Evolutionary conservation across 805 yeast species (phyloP).

Genomic region (Candida anglica): DNA sequence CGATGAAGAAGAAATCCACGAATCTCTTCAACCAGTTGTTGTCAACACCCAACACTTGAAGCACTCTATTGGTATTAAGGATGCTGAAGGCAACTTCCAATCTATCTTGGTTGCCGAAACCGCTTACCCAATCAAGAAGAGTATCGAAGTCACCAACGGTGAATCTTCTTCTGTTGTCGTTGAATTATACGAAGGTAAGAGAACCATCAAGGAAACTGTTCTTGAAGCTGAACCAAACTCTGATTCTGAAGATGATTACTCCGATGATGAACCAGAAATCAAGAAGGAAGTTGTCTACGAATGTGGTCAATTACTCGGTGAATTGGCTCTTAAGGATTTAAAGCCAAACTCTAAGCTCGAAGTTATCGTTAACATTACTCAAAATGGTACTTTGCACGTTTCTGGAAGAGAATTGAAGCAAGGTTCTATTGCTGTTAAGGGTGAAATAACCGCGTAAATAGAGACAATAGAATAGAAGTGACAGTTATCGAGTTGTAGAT

Average conservation of each 20-base stretch:
- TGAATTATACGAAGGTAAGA: constrained; percentile 80
- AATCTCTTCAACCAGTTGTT: constrained; percentile 78
- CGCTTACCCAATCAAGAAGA: constrained; percentile 84
- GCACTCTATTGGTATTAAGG: constrained; percentile 81
- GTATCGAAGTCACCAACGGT: constrained; percentile 60
- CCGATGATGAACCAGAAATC: constrained; percentile 89
- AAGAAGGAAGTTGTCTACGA: constrained; percentile 69
- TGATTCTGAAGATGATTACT: constrained; percentile 45
- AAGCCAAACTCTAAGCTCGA: constrained; percentile 65
- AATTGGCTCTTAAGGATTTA: constrained; percentile 69
- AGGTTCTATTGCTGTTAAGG: constrained; percentile 53
- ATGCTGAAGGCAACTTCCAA: constrained; percentile 65
- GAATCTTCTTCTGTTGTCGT: constrained; percentile 56
- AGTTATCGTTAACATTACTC: constrained; percentile 59
- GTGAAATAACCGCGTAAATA: constrained; percentile 39
- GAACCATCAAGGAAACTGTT: constrained; percentile 77
- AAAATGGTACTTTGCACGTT: constrained; percentile 60
- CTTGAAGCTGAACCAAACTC: constrained; percentile 62
- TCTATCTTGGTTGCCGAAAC: constrained; percentile 79
- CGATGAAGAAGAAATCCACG: constrained; percentile 76
- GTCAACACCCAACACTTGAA: constrained; percentile 83
- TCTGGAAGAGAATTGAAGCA: constrained; percentile 64
- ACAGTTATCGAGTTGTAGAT: too few relatives aligned
- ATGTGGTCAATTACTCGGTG: constrained; percentile 73
- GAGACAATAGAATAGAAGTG: too few relatives aligned